These are phyloP conservation scores for Fremontodendron californicum DNA, from an alignment of 345 rosid species.

Conservation along the genomic window DNA sequence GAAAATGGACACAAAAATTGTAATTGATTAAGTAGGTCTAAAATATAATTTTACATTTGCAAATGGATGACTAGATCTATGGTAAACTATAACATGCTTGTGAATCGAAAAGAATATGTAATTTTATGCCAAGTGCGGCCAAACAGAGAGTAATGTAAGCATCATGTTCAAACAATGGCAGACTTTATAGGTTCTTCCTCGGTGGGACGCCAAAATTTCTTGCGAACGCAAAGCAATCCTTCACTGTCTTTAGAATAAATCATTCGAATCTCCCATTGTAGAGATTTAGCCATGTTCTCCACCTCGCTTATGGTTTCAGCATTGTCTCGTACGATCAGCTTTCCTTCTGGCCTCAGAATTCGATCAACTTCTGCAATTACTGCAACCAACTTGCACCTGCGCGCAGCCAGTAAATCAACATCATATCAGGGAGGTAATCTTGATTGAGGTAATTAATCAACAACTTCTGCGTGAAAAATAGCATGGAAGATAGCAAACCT, in stretches of 20 bases:
- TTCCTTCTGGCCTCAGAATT: conserved; percentile 79
- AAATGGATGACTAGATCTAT: not conserved
- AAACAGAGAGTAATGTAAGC: not conserved
- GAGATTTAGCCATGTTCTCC: conserved; percentile 57
- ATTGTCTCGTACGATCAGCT: conserved; percentile 62
- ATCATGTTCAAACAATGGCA: conserved; percentile 42
- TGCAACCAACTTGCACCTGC: conserved; percentile 62
- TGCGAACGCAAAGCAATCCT: conserved; percentile 57
- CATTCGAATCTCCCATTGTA: conserved; percentile 60
- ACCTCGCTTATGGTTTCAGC: conserved; percentile 51
- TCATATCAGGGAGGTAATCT: not conserved
- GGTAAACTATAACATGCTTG: not conserved
- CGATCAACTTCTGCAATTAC: conserved; percentile 79
- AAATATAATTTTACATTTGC: conserved; percentile 7
- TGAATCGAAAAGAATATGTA: not conserved
- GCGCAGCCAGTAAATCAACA: not conserved
- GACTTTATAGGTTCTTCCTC: conserved; percentile 47
- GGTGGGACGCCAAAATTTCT: conserved; percentile 79
- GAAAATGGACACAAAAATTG: not conserved
- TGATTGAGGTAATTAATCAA: not conserved
- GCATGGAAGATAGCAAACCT: conserved; percentile 34
- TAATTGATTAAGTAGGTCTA: not conserved
- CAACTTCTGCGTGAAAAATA: not conserved
- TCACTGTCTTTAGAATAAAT: conserved; percentile 47
- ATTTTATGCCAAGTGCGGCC: not conserved